Percentiles rank a stretch among this genome's conserved stretches.
phyloP scores from a whole-genome alignment of 495 filamentous ascomycete species.

The Extremus antarcticus region DNA sequence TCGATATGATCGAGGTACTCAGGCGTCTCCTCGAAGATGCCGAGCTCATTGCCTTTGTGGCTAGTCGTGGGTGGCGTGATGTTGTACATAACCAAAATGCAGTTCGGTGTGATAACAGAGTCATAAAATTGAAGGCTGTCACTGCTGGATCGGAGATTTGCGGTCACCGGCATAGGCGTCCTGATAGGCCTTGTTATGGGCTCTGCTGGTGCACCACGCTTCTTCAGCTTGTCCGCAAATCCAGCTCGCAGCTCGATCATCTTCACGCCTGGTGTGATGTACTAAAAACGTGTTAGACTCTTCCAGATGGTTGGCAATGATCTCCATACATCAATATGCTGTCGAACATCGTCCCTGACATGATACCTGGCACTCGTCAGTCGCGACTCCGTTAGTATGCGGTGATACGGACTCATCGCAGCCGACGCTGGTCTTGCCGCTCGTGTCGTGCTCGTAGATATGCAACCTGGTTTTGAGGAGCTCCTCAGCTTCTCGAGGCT shows the following conservation, averaged over 20 bases:
- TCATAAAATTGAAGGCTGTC: slow-evolving; percentile 7
- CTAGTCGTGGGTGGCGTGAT: slow-evolving; percentile 7
- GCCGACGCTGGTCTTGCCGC: slow-evolving; percentile 11
- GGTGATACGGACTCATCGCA: slow-evolving; percentile 18
- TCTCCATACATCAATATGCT: background rate
- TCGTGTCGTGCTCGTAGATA: slow-evolving; percentile 10
- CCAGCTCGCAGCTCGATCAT: background rate
- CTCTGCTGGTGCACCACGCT: background rate
- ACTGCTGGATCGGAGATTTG: too few species aligned
- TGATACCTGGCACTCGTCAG: too few species aligned
- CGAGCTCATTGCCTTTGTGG: slow-evolving; percentile 11
- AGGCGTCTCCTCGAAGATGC: slow-evolving; percentile 20
- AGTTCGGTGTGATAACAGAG: slow-evolving; percentile 9
- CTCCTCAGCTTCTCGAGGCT: slow-evolving; percentile 9
- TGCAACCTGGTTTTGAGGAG: slow-evolving; percentile 14
- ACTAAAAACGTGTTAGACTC: slow-evolving; percentile 6
- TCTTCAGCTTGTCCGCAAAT: background rate
- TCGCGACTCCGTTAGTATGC: too few species aligned
- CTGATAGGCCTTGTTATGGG: background rate
- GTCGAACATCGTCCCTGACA: too few species aligned
- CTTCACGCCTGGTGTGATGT: slow-evolving; percentile 38
- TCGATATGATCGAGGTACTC: slow-evolving; percentile 15
- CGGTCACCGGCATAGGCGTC: background rate
- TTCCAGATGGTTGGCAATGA: background rate
- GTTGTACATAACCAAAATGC: slow-evolving; percentile 18